Evolutionary conservation across 2,329 filamentous ascomycete species (phyloP), one percentile per base, ranked within the genome.

Genomic region (Periconia digitata): DNA sequence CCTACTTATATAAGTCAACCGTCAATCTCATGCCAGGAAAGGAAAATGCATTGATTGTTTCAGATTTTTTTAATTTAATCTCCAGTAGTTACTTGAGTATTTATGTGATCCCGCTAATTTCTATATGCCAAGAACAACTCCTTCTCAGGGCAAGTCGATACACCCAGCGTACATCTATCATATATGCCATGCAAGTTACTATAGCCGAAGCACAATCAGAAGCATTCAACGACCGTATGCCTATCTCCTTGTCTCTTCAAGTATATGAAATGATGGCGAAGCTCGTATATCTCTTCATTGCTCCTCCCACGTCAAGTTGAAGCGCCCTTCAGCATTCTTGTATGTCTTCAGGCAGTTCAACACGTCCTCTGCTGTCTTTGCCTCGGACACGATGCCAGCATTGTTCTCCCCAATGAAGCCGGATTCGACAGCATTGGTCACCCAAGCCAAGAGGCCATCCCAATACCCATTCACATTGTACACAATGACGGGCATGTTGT

Each of bases 401-500:
- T 92, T 92, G 17, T 76, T 82, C 27, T 77, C 72, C 44, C 80
- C 80, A 41, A 99, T 85, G 66, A 96, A 97, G 1, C 89, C 89
- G 51, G 86, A 81, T 46, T 81, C 75, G 4, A 94, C 86, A 8
- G 88, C 85, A 56, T 83, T 88, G 64, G 81, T 78, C 50, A 96
- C 84, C 92, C 92, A 96, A 43, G 81, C 73, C 49, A 96, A 72
- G 53, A 99, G 76, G 0, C 91, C 91, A 70, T 95, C 87, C 83
- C 92, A 99, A 73, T 95, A 97, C 0, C 91, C 90, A 46, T 92
- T 85, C 21, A 96, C 80, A 70, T 97, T 97, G 59, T 89, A 83
- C 41, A 96, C 76, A 45, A 92, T 85, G 39, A 97, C 85, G 1
- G 67, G 67, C 67, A 69, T 70, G 3, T 87, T 89, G 73, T 97